Evolutionary conservation across 805 yeast species (phyloP).

Genomic region (Candida chilensis): DNA sequence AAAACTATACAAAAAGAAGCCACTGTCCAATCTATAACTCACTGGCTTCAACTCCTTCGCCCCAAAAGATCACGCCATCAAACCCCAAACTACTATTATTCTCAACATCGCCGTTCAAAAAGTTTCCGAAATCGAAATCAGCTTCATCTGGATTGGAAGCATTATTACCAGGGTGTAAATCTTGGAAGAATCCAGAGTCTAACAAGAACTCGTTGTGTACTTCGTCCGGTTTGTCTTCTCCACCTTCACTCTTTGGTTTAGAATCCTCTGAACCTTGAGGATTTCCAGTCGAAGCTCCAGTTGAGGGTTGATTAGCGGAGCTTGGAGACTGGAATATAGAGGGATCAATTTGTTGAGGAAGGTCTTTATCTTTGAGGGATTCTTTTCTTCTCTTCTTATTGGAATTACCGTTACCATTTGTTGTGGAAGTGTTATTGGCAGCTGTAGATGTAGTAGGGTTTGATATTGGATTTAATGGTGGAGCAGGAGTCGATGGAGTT

Average conservation of each 20-base stretch:
- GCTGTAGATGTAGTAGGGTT: constrained; percentile 3
- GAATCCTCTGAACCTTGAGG: constrained; percentile 1
- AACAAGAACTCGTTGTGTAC: no score
- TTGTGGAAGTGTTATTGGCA: constrained; percentile 2
- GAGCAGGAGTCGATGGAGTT: constrained; percentile 16
- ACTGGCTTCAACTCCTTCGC: constrained; percentile 30
- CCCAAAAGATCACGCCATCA: constrained; percentile 19
- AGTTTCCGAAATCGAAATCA: constrained; percentile 34
- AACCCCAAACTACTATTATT: constrained; percentile 17
- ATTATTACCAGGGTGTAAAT: constrained; percentile 21
- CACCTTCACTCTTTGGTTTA: constrained; percentile 7
- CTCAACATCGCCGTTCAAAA: constrained; percentile 29
- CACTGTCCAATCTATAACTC: constrained; percentile 14
- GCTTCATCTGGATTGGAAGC: constrained; percentile 14
- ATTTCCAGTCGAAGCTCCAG: constrained; percentile 1
- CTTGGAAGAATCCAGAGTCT: constrained; percentile 10
- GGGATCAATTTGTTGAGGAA: constrained; percentile 1
- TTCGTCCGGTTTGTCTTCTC: no score
- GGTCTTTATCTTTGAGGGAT: constrained; percentile 1
- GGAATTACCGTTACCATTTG: constrained; percentile 3
- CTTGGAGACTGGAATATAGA: constrained; percentile 14
- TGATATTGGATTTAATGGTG: constrained; percentile 12
- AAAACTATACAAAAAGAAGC: no score
- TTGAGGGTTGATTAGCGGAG: constrained; percentile 4
- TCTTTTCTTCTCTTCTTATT: not conserved